Evolutionary conservation across 352 stramenopile species (phyloP), one percentile per base, ranked within the genome.

Genomic region (Phytophthora meadii): DNA sequence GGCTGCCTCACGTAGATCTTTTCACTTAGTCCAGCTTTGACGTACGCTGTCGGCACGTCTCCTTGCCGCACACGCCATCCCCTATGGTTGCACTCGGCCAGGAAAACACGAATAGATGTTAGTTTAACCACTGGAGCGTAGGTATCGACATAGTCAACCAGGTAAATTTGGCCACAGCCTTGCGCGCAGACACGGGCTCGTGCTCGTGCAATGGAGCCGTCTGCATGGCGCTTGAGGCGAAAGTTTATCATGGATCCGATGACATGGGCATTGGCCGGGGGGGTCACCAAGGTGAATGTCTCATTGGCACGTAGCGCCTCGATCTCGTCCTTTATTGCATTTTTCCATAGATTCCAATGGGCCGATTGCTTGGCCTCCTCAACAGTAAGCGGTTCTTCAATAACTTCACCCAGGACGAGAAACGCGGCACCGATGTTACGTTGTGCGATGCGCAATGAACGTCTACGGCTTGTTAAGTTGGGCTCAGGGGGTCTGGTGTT

Each of bases 61-160:
- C 39, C 46, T 46, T 58, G 39, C 0, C 48, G 1, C 3, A 58
- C 6, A 3, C 10, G 42, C 3, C 24, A 7, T 17, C 34, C 42
- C 11, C 5, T 49, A 8, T 63, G 24, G 10, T 48, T 55, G 44
- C 34, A 49, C n/a, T 55, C 22, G n/a, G 45, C 45, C 7, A 51
- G 15, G 25, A 63, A 56, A 2, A 44, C 55, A 11, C 44, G 36
- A 51, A 64, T 51, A 11, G 2, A 51, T 25, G 37, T 45, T 42
- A 36, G 34, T 6, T 12, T 6, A 4, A 12, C 46, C 10, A 65
- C 46, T 3, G 46, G 46, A 2, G 56, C 27, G 15, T 55, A 55
- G 6, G 55, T 56, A 0, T 56, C 45, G 14, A 55, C 25, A 36
- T 55, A 63, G n/a, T 50, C 55, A 5, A 55, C 3, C 10, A 55